phyloP scores from a whole-genome alignment of 805 yeast genomes.

The Candida alai region DNA sequence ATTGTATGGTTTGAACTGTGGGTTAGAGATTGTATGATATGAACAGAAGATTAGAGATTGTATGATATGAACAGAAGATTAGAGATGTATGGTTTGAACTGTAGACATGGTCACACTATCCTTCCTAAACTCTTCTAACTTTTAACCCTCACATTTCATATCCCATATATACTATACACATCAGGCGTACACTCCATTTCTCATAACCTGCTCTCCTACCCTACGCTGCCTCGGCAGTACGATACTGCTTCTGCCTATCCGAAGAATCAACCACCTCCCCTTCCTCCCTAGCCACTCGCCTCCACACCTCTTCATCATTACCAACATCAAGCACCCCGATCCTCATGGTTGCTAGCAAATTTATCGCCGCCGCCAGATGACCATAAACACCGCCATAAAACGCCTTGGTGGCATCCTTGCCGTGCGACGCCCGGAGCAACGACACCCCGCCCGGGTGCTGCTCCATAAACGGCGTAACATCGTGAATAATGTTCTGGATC shows the following conservation, averaged over 20 bases:
- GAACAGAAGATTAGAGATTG: too few relatives aligned
- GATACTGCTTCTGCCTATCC: slow-evolving; percentile 15
- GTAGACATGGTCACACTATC: too few relatives aligned
- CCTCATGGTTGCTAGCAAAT: slow-evolving; percentile 88
- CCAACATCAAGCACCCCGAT: slow-evolving; percentile 82
- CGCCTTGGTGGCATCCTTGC: slow-evolving; percentile 91
- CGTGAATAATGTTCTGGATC: slow-evolving; percentile 89
- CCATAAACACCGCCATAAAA: slow-evolving; percentile 93
- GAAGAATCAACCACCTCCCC: slow-evolving; percentile 36
- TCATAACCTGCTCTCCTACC: too few relatives aligned
- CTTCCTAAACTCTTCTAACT: too few relatives aligned
- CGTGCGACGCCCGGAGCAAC: slow-evolving; percentile 73
- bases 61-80: too few relatives aligned
- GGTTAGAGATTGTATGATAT: too few relatives aligned
- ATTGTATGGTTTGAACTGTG: too few relatives aligned
- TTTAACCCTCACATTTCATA: too few relatives aligned
- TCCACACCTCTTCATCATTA: slow-evolving; percentile 80
- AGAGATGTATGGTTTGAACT: too few relatives aligned
- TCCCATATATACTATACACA: too few relatives aligned
- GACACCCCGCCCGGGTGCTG: slow-evolving; percentile 94
- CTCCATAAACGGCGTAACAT: slow-evolving; percentile 83
- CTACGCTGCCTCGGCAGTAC: slow-evolving; percentile 37
- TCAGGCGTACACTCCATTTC: too few relatives aligned
- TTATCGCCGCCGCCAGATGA: slow-evolving; percentile 91
- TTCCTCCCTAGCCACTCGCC: slow-evolving; percentile 64